Percentiles rank a stretch among this genome's conserved stretches.
phyloP scores from a whole-genome alignment of 768 basidiomycete genomes.

The Imleria badia region DNA sequence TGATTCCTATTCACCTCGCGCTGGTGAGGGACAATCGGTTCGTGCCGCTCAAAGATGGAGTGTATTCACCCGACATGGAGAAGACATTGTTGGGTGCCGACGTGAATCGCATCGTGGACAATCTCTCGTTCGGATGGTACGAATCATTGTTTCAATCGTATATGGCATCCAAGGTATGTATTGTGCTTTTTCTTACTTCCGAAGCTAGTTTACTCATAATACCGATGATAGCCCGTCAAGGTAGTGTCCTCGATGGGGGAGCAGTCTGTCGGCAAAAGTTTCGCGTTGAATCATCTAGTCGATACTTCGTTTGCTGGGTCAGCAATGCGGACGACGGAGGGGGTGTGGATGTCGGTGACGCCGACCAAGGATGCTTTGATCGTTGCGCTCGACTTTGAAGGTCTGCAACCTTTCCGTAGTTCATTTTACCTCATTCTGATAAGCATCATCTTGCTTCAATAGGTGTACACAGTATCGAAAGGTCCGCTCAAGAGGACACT shows the following conservation, averaged over 20 bases:
- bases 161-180: conserved; percentile 50
- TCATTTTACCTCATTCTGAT: background rate
- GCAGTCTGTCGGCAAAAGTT: conserved; percentile 65
- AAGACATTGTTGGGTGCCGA: conserved; percentile 57
- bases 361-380: conserved; percentile 54
- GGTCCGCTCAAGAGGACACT: conserved; percentile 62
- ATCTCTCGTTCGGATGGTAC: conserved; percentile 61
- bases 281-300: conserved; percentile 55
- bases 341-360: conserved; percentile 67
- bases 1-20: conserved; percentile 66
- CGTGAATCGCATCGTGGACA: conserved; percentile 55
- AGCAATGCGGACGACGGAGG: conserved; percentile 67
- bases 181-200: accelerated
- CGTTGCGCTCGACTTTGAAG: conserved; percentile 66
- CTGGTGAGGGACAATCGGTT: conserved; percentile 60
- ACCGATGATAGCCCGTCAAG: conserved; percentile 47
- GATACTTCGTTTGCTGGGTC: conserved; percentile 67
- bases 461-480: conserved; percentile 64
- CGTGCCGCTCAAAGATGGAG: conserved; percentile 58
- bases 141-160: conserved; percentile 64
- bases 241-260: conserved; percentile 72
- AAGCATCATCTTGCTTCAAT: background rate
- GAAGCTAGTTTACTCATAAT: background rate
- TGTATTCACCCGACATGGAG: conserved; percentile 50
- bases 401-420: conserved; percentile 20